These are phyloP conservation scores for Blastobotrys parvus DNA, from an alignment of 805 yeast genomes.

Conservation along the genomic window DNA sequence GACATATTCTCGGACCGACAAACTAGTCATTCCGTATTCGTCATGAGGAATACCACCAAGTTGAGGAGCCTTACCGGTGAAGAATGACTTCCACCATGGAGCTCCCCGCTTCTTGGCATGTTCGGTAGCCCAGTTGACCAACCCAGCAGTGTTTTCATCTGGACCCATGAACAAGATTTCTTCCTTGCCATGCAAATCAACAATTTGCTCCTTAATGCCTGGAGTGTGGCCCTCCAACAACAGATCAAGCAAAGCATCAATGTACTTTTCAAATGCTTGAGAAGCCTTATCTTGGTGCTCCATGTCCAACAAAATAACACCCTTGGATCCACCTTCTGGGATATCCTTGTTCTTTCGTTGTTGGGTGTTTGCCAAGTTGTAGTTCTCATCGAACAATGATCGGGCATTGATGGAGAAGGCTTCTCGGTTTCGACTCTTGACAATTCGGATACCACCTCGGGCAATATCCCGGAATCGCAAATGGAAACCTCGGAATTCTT, in stretches of 20 bases:
- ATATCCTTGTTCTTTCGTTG: constrained; percentile 96
- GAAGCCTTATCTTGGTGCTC: constrained; percentile 75
- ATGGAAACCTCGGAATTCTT: constrained; percentile 96
- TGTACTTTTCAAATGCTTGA: constrained; percentile 84
- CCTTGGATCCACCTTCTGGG: constrained; percentile 98
- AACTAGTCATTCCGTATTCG: constrained; percentile 94
- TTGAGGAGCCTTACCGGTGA: constrained; percentile 88
- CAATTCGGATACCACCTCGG: constrained; percentile 96
- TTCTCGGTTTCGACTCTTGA: constrained; percentile 75
- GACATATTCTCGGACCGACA: constrained; percentile 88
- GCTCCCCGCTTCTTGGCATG: constrained; percentile 92
- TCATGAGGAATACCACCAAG: constrained; percentile 98
- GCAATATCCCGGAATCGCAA: constrained; percentile 95
- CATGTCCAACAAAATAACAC: constrained; percentile 70
- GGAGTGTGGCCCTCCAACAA: constrained; percentile 62
- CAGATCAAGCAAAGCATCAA: constrained; percentile 83
- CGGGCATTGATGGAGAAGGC: constrained; percentile 79
- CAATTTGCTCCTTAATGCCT: constrained; percentile 72
- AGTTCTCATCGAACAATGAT: constrained; percentile 90
- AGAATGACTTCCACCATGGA: constrained; percentile 96
- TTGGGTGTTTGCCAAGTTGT: constrained; percentile 91
- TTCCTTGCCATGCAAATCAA: constrained; percentile 72
- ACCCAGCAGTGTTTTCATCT: constrained; percentile 96
- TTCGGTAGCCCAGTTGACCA: constrained; percentile 94
- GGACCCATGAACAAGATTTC: constrained; percentile 97